Percentiles rank a stretch among this genome's conserved stretches.
These are phyloP conservation scores for Perkinsus olseni DNA, from an alignment of 169 alveolate species.

Conservation along the genomic window DNA sequence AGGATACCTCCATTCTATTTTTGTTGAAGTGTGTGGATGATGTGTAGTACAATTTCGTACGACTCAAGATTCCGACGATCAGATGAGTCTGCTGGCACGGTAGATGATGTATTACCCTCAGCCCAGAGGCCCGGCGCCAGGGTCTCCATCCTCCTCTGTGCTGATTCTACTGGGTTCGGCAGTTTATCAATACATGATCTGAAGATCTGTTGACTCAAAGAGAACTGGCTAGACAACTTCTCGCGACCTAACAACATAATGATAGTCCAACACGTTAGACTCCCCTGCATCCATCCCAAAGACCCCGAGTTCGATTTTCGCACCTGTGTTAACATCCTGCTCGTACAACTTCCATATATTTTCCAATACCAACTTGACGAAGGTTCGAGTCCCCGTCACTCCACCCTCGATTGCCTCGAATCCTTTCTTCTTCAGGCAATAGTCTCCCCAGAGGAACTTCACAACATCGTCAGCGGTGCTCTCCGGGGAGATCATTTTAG, in stretches of 20 bases:
- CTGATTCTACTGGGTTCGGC: not conserved
- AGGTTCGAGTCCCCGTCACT: not conserved
- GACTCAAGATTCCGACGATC: too few species aligned
- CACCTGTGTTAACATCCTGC: not conserved
- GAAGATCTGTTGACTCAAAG: not conserved
- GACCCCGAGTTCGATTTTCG: not conserved
- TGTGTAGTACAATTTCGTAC: too few species aligned
- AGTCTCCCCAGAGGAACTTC: slow-evolving; percentile 15
- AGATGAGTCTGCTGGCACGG: too few species aligned
- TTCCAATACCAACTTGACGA: not conserved
- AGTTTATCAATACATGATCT: not conserved
- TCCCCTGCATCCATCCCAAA: not conserved
- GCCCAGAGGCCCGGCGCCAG: not conserved
- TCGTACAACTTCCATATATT: not conserved
- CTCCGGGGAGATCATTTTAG: not conserved
- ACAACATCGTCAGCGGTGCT: not conserved
- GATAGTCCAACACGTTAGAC: not conserved
- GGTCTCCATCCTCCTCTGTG: not conserved
- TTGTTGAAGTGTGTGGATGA: too few species aligned
- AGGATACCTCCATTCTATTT: too few species aligned
- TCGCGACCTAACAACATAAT: not conserved
- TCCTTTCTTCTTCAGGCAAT: slow-evolving; percentile 1
- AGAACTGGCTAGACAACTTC: not conserved
- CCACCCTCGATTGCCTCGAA: not conserved
- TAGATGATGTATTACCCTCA: not conserved